These are phyloP conservation scores for Chalciporus piperatus DNA, from an alignment of 768 basidiomycete genomes.

Conservation along the genomic window DNA sequence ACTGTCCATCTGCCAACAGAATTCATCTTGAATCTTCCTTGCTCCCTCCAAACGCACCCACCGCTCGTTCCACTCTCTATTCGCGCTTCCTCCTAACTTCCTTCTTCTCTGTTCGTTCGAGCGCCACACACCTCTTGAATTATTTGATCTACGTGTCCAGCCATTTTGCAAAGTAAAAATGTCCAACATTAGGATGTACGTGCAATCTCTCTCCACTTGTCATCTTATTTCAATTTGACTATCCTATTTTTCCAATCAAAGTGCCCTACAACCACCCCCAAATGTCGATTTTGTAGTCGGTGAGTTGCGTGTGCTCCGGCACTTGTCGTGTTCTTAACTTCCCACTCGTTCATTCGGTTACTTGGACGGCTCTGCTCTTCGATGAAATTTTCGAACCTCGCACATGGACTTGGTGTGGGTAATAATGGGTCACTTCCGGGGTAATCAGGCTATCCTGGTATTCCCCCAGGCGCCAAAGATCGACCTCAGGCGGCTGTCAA, in stretches of 20 bases:
- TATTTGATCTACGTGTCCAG: too few species aligned
- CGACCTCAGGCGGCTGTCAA: conserved; percentile 81
- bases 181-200: conserved; percentile 48
- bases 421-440: conserved; percentile 10
- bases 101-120: too few species aligned
- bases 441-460: conserved; percentile 75
- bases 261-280: conserved; percentile 81
- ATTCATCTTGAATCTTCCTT: too few species aligned
- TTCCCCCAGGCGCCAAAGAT: conserved; percentile 73
- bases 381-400: background rate
- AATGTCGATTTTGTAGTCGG: conserved; percentile 89
- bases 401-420: background rate
- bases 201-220: background rate
- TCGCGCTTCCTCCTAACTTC: too few species aligned
- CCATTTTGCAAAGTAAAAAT: too few species aligned
- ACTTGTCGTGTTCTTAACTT: background rate
- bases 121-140: too few species aligned
- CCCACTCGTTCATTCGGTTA: conserved; percentile 1
- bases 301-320: conserved; percentile 29
- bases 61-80: too few species aligned
- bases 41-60: too few species aligned
- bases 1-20: too few species aligned
- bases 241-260: conserved; percentile 28
- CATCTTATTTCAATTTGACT: background rate
- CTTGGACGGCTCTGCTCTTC: background rate